These are phyloP conservation scores for Rugonectria rugulosa DNA, from an alignment of 2,329 filamentous ascomycete species.

Conservation along the genomic window DNA sequence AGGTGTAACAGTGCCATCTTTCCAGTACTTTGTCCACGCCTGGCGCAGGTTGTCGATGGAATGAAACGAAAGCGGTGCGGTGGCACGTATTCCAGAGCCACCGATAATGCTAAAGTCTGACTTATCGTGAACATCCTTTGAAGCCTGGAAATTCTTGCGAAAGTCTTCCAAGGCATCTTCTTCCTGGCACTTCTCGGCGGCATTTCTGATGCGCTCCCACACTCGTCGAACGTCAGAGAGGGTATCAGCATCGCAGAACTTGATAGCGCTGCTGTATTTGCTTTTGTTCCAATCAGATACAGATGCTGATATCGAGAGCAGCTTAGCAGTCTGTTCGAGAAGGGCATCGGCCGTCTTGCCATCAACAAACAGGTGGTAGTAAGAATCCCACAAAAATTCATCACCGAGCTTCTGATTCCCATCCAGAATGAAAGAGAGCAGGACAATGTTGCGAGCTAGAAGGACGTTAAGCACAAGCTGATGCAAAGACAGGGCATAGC, in stretches of 20 bases:
- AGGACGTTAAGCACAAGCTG: neutral
- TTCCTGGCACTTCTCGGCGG: constrained; percentile 23
- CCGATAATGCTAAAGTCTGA: constrained; percentile 34
- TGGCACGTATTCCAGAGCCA: constrained; percentile 48
- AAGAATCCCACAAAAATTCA: constrained; percentile 59
- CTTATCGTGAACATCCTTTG: constrained; percentile 23
- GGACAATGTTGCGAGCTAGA: constrained; percentile 62
- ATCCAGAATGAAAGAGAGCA: constrained; percentile 61
- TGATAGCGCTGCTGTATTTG: constrained; percentile 53
- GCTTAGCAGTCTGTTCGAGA: constrained; percentile 51
- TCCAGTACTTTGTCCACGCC: constrained; percentile 45
- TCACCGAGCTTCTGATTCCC: constrained; percentile 34
- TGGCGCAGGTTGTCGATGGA: constrained; percentile 32
- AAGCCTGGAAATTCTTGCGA: constrained; percentile 27
- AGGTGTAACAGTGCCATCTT: constrained; percentile 42
- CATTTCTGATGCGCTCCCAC: constrained; percentile 43
- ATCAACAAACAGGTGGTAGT: constrained; percentile 61
- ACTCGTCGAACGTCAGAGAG: constrained; percentile 49
- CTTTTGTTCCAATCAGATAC: constrained; percentile 53
- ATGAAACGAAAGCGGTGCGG: constrained; percentile 45
- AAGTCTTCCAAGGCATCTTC: constrained; percentile 20
- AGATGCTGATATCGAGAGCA: constrained; percentile 48
- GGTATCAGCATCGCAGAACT: constrained; percentile 58
- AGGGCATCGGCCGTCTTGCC: constrained; percentile 47
- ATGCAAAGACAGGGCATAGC: neutral